Evolutionary conservation across 2,329 filamentous ascomycete genomes (phyloP).

Genomic region (Pseudomassariella vexata): DNA sequence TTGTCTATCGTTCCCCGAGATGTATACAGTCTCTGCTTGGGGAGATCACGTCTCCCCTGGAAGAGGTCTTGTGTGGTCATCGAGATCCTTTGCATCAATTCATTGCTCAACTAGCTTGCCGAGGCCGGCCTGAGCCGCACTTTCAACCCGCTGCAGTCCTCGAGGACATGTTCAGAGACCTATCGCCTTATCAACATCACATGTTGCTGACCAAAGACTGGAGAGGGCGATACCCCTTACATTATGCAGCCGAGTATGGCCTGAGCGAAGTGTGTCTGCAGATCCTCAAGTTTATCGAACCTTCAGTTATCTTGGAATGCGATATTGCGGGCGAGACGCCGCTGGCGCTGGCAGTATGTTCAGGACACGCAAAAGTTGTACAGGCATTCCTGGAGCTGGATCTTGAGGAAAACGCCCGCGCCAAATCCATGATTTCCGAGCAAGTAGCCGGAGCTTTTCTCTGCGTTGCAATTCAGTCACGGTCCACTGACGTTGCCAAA

Average conservation of each 20-base stretch:
- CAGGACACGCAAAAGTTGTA: conserved; percentile 3
- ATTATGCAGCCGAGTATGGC: conserved; percentile 8
- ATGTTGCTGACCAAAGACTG: conserved; percentile 8
- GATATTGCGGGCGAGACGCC: conserved; percentile 5
- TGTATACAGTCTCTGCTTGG: conserved; percentile 7
- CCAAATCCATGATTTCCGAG: background rate
- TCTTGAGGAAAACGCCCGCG: no score
- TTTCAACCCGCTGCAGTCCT: background rate
- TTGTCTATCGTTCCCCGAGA: conserved; percentile 3
- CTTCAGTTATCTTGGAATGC: conserved; percentile 1
- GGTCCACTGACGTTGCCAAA: background rate
- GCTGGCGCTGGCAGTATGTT: conserved; percentile 2
- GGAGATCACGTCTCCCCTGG: conserved; percentile 7
- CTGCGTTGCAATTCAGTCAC: conserved; percentile 2
- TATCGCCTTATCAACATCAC: conserved; percentile 9
- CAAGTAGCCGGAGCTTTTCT: conserved; percentile 4
- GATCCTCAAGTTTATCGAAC: conserved; percentile 7
- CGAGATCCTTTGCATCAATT: conserved; percentile 8
- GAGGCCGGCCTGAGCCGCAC: background rate
- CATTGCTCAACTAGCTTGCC: conserved; percentile 3
- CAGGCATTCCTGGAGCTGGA: conserved; percentile 1
- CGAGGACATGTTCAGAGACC: conserved; percentile 4
- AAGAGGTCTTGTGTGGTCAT: conserved; percentile 4
- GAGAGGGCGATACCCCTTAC: conserved; percentile 7
- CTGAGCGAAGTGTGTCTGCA: conserved; percentile 5